Evolutionary conservation across 371 early-diverging fungal genomes (phyloP).

Genomic region (Parasitella parasitica): DNA sequence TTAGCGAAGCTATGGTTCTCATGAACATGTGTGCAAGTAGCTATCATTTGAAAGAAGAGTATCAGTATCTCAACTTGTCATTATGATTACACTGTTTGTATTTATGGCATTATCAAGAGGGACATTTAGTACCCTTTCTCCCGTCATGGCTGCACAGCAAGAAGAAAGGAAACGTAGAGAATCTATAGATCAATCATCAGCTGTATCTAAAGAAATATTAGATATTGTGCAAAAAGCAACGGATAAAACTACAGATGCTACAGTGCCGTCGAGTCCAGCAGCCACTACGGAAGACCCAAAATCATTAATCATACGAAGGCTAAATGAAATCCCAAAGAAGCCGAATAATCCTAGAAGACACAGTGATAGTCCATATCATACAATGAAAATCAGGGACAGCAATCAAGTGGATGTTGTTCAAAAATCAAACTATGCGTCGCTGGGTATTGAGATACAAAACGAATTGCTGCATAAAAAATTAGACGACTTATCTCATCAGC

Average conservation of each 20-base stretch:
- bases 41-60: slow-evolving; percentile 65
- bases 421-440: background rate
- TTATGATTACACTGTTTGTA: slow-evolving; percentile 54
- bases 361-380: slow-evolving; percentile 18
- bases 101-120: slow-evolving; percentile 56
- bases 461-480: slow-evolving; percentile 2
- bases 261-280: background rate
- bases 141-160: slow-evolving; percentile 47
- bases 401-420: background rate
- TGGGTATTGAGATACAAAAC: slow-evolving; percentile 12
- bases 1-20: too few relatives aligned
- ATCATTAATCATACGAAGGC: background rate
- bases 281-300: background rate
- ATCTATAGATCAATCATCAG: slow-evolving; percentile 18
- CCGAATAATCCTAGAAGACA: slow-evolving; percentile 22
- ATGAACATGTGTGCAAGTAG: slow-evolving; percentile 4
- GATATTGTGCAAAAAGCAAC: background rate
- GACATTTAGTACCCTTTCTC: slow-evolving; percentile 43
- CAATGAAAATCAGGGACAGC: background rate
- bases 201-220: background rate
- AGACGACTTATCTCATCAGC: background rate
- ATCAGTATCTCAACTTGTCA: slow-evolving; percentile 55
- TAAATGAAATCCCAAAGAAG: slow-evolving; percentile 5
- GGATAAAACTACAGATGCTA: background rate
- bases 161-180: slow-evolving; percentile 40